Evolutionary conservation across 2,329 filamentous ascomycete genomes (phyloP), one percentile per base, ranked within the genome.

Genomic region (Pestalotiopsis sp.): DNA sequence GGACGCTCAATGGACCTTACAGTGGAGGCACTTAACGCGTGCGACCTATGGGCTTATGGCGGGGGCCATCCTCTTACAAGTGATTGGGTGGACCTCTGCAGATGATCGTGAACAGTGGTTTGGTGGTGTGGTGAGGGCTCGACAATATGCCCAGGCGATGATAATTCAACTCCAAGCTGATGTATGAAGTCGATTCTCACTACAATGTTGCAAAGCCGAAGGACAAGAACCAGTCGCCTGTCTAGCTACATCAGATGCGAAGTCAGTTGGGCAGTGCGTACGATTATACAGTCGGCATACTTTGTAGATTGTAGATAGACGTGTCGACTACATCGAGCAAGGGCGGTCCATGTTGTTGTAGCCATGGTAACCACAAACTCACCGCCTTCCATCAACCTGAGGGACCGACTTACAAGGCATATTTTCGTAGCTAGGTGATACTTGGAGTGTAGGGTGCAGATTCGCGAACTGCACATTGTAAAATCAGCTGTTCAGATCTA

Each of bases 11-110:
- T 38, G 59, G 68, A 68, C 12, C 57, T 40, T 66, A 68, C 66
- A 66, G 68, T 62, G n/a, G 59, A 52, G 14, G 57, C 66, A 63
- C 20, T 20, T 23, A 31, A 66, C 66, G 36, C 27, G 49, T 52
- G 45, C 59, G 12, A 20, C 27, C 14, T 17, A 17, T 7, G 23
- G 23, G 23, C 17, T 36, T 14, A 36, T 62, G 31, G 59, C 40
- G 59, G 66, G 66, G 45, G 17, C 23, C 40, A 56, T 6, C 7
- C 56, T 66, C 6, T 57, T 67, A 36, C 27, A 23, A 67, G 65
- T 67, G 65, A 67, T 67, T 67, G 65, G 56, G 65, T 20, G 57
- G 57, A 38, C 31, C 40, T 56, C 17, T 60, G 66, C 66, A 63
- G 66, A 62, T 27, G 17, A 52, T 36, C 31, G 31, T 36, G 31